Evolutionary conservation across 805 yeast genomes (phyloP).

Genomic region (Candida germanica): DNA sequence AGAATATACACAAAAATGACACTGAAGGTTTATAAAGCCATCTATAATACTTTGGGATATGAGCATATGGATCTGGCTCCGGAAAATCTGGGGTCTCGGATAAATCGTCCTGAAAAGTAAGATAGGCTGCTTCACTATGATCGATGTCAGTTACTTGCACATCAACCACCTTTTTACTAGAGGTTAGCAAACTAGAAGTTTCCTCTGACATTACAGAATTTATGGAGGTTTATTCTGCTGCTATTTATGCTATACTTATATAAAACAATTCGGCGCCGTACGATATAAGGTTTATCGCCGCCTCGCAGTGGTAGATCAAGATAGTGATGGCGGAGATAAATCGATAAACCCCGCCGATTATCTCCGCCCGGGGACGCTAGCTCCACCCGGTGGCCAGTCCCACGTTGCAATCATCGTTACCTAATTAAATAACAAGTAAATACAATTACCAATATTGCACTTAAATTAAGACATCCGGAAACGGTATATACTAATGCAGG

Average conservation of each 20-base stretch:
- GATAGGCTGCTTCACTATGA: background rate
- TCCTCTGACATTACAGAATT: slow-evolving; percentile 2
- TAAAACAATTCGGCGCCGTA: background rate
- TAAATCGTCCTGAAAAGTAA: too few relatives aligned
- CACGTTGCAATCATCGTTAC: too few relatives aligned
- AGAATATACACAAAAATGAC: background rate
- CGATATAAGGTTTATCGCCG: too few relatives aligned
- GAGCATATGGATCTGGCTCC: background rate
- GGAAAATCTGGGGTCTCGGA: background rate
- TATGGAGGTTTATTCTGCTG: too few relatives aligned
- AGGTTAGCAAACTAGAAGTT: background rate
- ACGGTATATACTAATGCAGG: slow-evolving; percentile 21
- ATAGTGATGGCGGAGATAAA: too few relatives aligned
- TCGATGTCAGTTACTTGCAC: slow-evolving; percentile 2
- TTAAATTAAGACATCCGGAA: slow-evolving; percentile 1
- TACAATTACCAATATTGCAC: background rate
- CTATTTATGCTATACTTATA: background rate
- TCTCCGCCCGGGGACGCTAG: too few relatives aligned
- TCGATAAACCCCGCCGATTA: too few relatives aligned
- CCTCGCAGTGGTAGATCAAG: too few relatives aligned
- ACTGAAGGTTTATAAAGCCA: slow-evolving; percentile 1
- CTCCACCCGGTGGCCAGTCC: too few relatives aligned
- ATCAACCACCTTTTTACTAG: background rate
- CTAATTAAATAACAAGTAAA: background rate
- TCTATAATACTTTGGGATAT: background rate